These are phyloP conservation scores for Aethionema arabicum DNA, from an alignment of 345 rosid species.

Conservation along the genomic window DNA sequence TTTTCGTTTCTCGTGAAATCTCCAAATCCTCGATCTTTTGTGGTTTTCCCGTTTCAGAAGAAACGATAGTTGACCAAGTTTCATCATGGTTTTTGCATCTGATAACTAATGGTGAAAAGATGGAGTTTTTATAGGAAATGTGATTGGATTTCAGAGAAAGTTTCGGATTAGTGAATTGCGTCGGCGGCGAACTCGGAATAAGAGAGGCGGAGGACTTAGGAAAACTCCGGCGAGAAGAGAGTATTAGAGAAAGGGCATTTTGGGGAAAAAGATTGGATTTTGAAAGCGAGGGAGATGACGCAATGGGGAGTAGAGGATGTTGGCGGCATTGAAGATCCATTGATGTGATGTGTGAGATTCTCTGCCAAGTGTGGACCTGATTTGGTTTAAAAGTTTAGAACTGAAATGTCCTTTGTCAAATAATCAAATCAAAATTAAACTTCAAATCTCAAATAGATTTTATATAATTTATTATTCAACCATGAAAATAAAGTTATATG, in stretches of 20 bases:
- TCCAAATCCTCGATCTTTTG: slow-evolving; percentile 14
- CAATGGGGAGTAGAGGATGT: slow-evolving; percentile 14
- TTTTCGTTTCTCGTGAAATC: slow-evolving; percentile 19
- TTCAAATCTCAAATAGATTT: neutral
- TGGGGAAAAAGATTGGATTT: slow-evolving; percentile 13
- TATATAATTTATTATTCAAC: neutral
- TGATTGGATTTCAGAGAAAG: neutral
- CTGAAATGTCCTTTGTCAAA: neutral
- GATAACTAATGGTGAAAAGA: slow-evolving; percentile 20
- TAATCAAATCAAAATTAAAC: neutral
- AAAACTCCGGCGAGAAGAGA: slow-evolving; percentile 15
- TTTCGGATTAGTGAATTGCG: slow-evolving; percentile 4
- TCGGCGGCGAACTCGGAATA: slow-evolving; percentile 2
- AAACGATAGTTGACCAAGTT: slow-evolving; percentile 15
- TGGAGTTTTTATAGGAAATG: slow-evolving; percentile 5
- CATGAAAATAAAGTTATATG: too few species aligned
- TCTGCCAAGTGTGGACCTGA: slow-evolving; percentile 31
- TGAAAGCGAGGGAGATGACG: slow-evolving; percentile 20
- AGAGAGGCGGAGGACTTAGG: slow-evolving; percentile 6
- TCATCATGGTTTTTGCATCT: slow-evolving; percentile 33
- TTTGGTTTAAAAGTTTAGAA: slow-evolving; percentile 11
- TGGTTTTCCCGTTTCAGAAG: slow-evolving; percentile 28
- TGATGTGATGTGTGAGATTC: slow-evolving; percentile 28
- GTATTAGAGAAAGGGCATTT: slow-evolving; percentile 15
- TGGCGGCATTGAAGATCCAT: slow-evolving; percentile 35